Conservation (phyloP, 2,329 filamentous ascomycete species). For the Paecilomyces variotii region DNA sequence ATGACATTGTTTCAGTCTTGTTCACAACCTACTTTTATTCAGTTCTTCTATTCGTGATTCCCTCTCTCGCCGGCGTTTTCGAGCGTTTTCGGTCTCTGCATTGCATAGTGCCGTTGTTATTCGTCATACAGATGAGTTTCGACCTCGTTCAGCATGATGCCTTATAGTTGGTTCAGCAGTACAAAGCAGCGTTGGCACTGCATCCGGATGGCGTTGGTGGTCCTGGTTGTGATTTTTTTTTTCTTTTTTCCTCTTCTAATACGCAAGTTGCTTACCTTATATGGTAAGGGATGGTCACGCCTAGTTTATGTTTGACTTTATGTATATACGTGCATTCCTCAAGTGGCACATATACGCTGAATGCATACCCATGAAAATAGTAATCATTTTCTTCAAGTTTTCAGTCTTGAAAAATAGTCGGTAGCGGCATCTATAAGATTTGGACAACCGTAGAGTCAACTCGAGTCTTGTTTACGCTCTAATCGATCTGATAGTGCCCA, state of each 20-base stretch:
- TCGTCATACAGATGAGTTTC: background rate
- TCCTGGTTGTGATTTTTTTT: background rate
- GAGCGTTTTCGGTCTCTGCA: background rate
- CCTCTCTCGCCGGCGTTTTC: background rate
- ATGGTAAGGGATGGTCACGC: background rate
- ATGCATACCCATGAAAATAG: background rate
- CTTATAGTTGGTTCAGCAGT: background rate
- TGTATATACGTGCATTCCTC: background rate
- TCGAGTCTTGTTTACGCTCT: no score
- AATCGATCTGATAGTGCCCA: no score
- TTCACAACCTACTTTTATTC: constrained; percentile 3
- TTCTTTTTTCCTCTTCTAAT: background rate
- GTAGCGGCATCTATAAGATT: no score
- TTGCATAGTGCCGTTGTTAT: background rate
- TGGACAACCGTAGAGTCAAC: no score
- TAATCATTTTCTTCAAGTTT: no score
- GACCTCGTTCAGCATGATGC: background rate
- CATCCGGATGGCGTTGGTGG: background rate
- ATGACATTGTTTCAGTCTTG: constrained; percentile 1
- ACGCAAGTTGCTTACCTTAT: background rate
- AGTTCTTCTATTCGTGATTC: background rate
- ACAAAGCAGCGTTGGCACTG: background rate
- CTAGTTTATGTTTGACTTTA: background rate
- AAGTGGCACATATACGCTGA: background rate
- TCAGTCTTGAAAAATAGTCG: no score